phyloP scores from a whole-genome alignment of 768 basidiomycete genomes.

The Hericium coralloides region DNA sequence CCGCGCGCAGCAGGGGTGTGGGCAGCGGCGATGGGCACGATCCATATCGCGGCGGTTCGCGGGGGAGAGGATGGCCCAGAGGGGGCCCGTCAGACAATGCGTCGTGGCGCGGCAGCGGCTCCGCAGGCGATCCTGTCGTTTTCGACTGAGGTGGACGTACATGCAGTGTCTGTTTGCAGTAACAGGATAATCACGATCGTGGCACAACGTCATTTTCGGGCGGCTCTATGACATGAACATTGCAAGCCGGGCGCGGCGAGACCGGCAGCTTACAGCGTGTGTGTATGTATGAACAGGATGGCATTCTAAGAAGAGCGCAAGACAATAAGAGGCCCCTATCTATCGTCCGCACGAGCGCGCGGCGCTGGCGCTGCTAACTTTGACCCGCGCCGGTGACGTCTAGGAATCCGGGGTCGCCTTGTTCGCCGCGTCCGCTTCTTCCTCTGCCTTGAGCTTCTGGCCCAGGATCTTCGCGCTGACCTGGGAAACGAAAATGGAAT shows the following conservation, averaged over 20 bases:
- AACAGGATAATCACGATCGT: no score
- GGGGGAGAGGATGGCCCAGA: no score
- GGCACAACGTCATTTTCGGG: no score
- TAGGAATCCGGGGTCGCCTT: background rate
- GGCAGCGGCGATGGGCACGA: background rate
- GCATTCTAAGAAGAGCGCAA: conserved; percentile 4
- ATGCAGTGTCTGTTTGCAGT: no score
- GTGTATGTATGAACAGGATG: conserved; percentile 2
- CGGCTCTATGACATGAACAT: no score
- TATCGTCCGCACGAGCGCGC: background rate
- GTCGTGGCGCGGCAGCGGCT: conserved; percentile 1
- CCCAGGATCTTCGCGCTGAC: conserved; percentile 76
- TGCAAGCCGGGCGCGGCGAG: no score
- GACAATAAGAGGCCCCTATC: conserved; percentile 13
- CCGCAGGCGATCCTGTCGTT: conserved; percentile 6
- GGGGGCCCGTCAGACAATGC: background rate
- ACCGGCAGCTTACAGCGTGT: background rate
- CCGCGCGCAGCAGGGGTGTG: background rate
- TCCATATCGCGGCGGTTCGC: background rate
- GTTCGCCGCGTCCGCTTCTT: background rate
- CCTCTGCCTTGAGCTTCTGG: conserved; percentile 41
- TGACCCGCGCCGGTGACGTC: background rate
- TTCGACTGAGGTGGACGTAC: background rate
- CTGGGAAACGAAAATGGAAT: conserved; percentile 27
- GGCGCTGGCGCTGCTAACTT: background rate